Conservation (phyloP, 805 yeast species). For the Saturnispora hagleri region DNA sequence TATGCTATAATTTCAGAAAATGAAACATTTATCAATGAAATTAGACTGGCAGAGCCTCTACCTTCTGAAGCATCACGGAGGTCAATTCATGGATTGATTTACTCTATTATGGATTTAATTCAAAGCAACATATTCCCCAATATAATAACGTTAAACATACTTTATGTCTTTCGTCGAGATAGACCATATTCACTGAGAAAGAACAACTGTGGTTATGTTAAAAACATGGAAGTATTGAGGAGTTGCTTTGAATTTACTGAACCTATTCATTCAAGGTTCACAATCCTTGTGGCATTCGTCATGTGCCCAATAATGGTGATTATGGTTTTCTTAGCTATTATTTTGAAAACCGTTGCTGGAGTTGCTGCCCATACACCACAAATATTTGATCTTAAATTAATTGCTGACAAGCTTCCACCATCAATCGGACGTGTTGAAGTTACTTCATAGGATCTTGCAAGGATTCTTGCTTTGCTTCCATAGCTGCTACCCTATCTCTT, state of each 20-base stretch:
- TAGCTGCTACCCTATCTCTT: conserved; percentile 44
- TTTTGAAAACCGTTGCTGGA: neutral
- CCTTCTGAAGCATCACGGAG: neutral
- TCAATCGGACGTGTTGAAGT: conserved; percentile 25
- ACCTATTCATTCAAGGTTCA: neutral
- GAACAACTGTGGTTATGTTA: neutral
- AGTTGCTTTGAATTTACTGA: neutral
- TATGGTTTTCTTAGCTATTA: conserved; percentile 1
- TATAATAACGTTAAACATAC: neutral
- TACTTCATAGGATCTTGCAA: neutral
- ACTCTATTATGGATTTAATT: neutral
- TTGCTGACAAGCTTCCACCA: conserved; percentile 28
- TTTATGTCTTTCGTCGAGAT: neutral
- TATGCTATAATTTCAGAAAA: neutral
- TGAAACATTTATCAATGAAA: neutral
- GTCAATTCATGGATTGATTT: neutral
- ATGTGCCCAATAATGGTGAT: conserved; percentile 5
- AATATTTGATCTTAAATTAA: conserved; percentile 1
- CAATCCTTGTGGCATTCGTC: neutral
- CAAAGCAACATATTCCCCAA: neutral
- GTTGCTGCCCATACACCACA: neutral
- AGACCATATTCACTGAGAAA: too few species aligned
- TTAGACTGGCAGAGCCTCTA: neutral
- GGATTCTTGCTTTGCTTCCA: conserved; percentile 21
- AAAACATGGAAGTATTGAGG: neutral